Conservation (phyloP, 2,329 filamentous ascomycete genomes). For the Cladobotryum protrusum region DNA sequence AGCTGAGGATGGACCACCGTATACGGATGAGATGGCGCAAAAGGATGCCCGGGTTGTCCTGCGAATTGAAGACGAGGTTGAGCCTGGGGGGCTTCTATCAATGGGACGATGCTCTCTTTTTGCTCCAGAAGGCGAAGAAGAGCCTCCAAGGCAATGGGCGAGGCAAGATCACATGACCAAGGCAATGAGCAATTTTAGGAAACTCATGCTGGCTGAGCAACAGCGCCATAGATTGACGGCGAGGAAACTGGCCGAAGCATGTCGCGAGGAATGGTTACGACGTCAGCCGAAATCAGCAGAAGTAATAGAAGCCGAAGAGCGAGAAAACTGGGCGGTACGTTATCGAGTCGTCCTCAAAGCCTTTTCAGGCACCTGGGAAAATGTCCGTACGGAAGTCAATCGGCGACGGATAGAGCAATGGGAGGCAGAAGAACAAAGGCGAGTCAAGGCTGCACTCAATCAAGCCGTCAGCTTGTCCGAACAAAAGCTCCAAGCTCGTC, state of each 20-base stretch:
- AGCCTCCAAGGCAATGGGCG: slow-evolving; percentile 75
- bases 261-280: slow-evolving; percentile 66
- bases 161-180: slow-evolving; percentile 79
- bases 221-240: slow-evolving; percentile 69
- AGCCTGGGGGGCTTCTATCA: slow-evolving; percentile 70
- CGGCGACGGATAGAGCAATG: slow-evolving; percentile 53
- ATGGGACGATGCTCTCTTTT: slow-evolving; percentile 64
- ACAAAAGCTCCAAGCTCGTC: slow-evolving; percentile 59
- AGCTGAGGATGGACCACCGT: slow-evolving; percentile 49
- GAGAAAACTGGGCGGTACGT: slow-evolving; percentile 56
- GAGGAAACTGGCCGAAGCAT: slow-evolving; percentile 72
- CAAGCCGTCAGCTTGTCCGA: slow-evolving; percentile 68
- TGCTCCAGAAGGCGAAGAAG: slow-evolving; percentile 63
- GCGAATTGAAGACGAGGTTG: slow-evolving; percentile 64
- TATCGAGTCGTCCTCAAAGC: slow-evolving; percentile 66
- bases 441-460: slow-evolving; percentile 62
- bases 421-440: slow-evolving; percentile 59
- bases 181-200: slow-evolving; percentile 74
- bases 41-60: slow-evolving; percentile 65
- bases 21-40: slow-evolving; percentile 55
- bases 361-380: slow-evolving; percentile 56
- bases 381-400: slow-evolving; percentile 56
- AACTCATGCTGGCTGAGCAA: slow-evolving; percentile 73
- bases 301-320: slow-evolving; percentile 74
- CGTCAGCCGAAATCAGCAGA: slow-evolving; percentile 71